Base-by-base conservation (phyloP, 1,284 basidiomycete genomes). In the Wolfiporia cocos region DNA sequence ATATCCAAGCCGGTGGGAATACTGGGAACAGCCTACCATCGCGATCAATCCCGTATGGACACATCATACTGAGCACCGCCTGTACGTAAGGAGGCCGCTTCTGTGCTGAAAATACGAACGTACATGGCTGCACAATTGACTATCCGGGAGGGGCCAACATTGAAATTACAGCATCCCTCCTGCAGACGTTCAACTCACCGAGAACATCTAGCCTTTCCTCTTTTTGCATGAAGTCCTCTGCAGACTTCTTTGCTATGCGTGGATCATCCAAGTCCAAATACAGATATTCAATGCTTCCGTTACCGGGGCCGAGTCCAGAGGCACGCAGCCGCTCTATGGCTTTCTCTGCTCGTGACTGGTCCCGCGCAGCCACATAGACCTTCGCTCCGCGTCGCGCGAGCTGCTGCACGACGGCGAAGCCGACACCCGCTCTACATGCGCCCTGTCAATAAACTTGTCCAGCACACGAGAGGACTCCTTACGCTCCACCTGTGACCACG, bases 111-210 rank as follows among this genome's bases (percentile, higher is more conserved):
- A 24, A 24, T 15, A 49, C 15, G 32, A 22, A 43, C 69, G 39
- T 48, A 74, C 73, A 66, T 37, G 0, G 66, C 73, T 46, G 74
- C 76, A 45, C 78, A 76, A 49, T 76, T 73, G 23, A 78, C 74
- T 76, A 36, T n/a, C 10, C 1, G 21, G n/a, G 12, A 30, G 18
- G 30, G 18, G 5, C 17, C 34, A 23, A n/a, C n/a, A 9, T 22
- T 38, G 22, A 36, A 21, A 14, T 15, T 15, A 15, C 37, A 1
- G 2, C 5, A 11, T 5, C 15, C 6, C 1, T 26, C 9, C 23
- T 19, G n/a, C 32, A 33, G 24, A 39, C 34, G 24, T 5, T 33
- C 34, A 23, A 44, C 35, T 30, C 44, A 77, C 78, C 53, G 11
- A 79, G 55, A 17, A 77, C 57, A 46, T 81, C 76, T 28, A 78